Evolutionary conservation across 306 rosid genomes (phyloP).

Genomic region (Abrus precatorius): DNA sequence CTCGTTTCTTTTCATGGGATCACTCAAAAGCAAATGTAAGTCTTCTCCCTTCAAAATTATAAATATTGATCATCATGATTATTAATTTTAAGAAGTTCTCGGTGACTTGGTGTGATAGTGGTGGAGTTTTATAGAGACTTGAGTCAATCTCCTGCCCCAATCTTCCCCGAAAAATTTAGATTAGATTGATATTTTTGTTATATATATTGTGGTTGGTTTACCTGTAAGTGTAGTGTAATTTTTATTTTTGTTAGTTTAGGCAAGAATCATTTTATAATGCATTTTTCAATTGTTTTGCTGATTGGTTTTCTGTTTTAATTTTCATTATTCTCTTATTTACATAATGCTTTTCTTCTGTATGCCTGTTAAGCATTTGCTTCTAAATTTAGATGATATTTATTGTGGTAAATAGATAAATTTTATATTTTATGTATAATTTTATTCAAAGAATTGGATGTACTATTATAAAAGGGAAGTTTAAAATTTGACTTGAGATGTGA

Average conservation of each 20-base stretch:
- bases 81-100: constrained; percentile 19
- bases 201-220: neutral
- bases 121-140: constrained; percentile 8
- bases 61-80: constrained; percentile 6
- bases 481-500: no score
- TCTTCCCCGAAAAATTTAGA: neutral
- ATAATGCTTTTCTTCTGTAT: no score
- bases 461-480: no score
- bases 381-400: no score
- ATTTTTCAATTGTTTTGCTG: neutral
- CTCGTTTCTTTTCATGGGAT: constrained; percentile 90
- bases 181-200: neutral
- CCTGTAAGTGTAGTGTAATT: constrained; percentile 8
- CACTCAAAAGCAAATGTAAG: constrained; percentile 81
- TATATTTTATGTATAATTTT: no score
- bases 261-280: neutral
- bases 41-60: constrained; percentile 38
- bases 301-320: neutral
- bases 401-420: no score
- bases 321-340: neutral
- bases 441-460: no score
- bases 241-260: constrained; percentile 6
- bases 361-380: no score
- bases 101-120: neutral
- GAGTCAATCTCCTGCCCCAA: constrained; percentile 3